phyloP scores from a whole-genome alignment of 306 rosid species.

The Lupinus albus region DNA sequence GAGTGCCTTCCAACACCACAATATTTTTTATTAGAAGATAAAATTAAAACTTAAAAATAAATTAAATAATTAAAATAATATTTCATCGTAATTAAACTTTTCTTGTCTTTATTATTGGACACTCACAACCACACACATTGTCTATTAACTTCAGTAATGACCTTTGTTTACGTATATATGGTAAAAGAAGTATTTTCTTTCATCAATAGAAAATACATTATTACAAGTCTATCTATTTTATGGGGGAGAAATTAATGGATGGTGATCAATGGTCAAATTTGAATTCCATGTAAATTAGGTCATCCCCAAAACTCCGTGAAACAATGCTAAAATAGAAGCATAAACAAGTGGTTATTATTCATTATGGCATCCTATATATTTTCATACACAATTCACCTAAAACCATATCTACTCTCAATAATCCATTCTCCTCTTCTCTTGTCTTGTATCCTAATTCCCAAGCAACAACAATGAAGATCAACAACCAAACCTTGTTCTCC shows the following conservation, averaged over 20 bases:
- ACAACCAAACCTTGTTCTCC: background rate
- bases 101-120: background rate
- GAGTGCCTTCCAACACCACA: too few species aligned
- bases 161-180: too few species aligned
- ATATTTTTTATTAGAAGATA: too few species aligned
- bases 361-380: background rate
- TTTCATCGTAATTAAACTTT: background rate
- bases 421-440: background rate
- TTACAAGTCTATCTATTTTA: background rate
- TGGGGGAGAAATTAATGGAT: background rate
- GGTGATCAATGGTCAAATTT: background rate
- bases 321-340: background rate
- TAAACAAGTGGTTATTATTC: background rate
- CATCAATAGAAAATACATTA: slow-evolving; percentile 17
- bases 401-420: background rate
- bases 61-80: too few species aligned
- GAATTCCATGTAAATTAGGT: background rate
- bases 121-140: background rate
- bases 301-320: background rate
- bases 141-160: background rate
- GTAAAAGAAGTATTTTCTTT: background rate
- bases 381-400: background rate
- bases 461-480: background rate
- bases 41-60: too few species aligned
- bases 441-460: too few species aligned